phyloP scores from a whole-genome alignment of 768 basidiomycete genomes.

The Nevesoporus exiguus region DNA sequence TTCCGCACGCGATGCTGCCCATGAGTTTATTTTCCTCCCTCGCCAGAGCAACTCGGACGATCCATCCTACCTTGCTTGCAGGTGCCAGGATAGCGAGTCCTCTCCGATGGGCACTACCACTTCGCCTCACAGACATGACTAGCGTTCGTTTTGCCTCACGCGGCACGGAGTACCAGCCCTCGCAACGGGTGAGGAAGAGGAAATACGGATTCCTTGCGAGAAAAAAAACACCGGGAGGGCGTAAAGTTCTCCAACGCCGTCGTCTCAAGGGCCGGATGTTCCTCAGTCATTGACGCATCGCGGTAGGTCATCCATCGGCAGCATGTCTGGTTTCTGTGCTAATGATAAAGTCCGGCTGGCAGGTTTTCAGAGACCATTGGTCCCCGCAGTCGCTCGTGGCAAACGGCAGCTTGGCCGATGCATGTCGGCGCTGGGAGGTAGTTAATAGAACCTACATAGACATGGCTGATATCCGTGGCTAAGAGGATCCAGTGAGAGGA shows the following conservation, averaged over 20 bases:
- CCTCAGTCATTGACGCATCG: slow-evolving; percentile 62
- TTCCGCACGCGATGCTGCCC: slow-evolving; percentile 11
- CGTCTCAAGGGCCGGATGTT: slow-evolving; percentile 73
- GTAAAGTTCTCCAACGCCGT: slow-evolving; percentile 68
- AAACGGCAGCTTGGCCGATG: too few species aligned
- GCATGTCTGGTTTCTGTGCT: not conserved
- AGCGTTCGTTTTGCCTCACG: slow-evolving; percentile 55
- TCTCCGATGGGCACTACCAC: slow-evolving; percentile 22
- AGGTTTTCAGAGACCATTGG: not conserved
- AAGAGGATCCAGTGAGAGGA: too few species aligned
- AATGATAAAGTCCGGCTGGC: not conserved
- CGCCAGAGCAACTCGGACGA: slow-evolving; percentile 20
- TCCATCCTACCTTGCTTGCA: slow-evolving; percentile 16
- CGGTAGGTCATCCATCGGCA: slow-evolving; percentile 10
- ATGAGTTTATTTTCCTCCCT: slow-evolving; percentile 19
- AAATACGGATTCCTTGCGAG: slow-evolving; percentile 88
- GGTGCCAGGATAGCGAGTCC: slow-evolving; percentile 14
- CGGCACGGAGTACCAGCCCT: slow-evolving; percentile 96
- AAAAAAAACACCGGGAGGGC: slow-evolving; percentile 62
- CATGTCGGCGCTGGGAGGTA: too few species aligned
- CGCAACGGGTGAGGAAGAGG: slow-evolving; percentile 87
- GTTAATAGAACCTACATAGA: too few species aligned
- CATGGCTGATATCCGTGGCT: too few species aligned
- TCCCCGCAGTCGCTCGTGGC: not conserved
- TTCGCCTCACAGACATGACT: slow-evolving; percentile 17